phyloP scores from a whole-genome alignment of 441 rosid genomes.

The Populus trichocarpa region DNA sequence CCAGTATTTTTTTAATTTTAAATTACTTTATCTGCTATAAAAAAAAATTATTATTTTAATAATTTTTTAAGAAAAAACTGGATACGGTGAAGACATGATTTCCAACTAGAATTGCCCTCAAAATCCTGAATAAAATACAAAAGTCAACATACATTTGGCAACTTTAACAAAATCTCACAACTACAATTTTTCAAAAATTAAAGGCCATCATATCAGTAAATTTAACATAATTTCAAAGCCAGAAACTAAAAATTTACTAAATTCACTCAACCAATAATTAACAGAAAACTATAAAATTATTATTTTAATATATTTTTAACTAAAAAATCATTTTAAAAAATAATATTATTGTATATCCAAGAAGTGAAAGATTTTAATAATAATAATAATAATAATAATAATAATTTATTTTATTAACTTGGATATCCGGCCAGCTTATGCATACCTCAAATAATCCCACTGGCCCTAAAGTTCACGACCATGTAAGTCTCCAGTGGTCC shows the following conservation, averaged over 20 bases:
- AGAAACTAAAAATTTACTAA: background rate
- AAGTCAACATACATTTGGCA: slow-evolving; percentile 8
- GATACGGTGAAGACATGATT: slow-evolving; percentile 74
- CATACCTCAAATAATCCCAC: too few relatives aligned
- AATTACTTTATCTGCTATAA: too few relatives aligned
- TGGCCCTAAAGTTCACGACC: fast-evolving
- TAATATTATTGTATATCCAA: too few relatives aligned
- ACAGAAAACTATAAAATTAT: background rate
- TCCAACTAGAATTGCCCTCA: slow-evolving; percentile 24
- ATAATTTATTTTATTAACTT: too few relatives aligned
- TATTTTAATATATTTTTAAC: too few relatives aligned
- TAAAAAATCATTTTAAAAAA: too few relatives aligned
- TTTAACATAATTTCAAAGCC: background rate
- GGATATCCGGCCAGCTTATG: too few relatives aligned
- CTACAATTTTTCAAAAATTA: background rate
- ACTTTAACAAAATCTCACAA: background rate
- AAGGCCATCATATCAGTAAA: background rate
- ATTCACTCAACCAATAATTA: background rate
- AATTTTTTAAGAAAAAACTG: slow-evolving; percentile 35
- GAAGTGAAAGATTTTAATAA: too few relatives aligned
- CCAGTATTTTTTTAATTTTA: too few relatives aligned
- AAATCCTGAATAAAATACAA: slow-evolving; percentile 11
- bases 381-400: too few relatives aligned
- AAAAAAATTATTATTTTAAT: too few relatives aligned
- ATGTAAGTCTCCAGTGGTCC: fast-evolving